Evolutionary conservation across 169 alveolate species (phyloP).

Genomic region (Eimeria brunetti): DNA sequence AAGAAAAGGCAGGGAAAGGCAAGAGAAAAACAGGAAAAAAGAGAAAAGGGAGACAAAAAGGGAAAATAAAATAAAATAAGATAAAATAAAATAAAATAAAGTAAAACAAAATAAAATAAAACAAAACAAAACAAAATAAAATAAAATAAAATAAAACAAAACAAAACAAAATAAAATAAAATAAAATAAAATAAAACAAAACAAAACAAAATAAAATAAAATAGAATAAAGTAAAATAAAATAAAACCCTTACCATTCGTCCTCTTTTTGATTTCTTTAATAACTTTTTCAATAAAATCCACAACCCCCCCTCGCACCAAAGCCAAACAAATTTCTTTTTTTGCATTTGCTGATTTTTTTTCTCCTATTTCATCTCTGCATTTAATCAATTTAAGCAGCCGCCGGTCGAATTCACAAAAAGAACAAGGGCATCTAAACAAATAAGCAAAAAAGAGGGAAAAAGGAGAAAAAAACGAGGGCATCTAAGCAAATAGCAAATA

Average conservation of each 20-base stretch:
- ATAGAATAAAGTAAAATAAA: no score
- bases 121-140: not conserved
- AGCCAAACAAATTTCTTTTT: constrained; percentile 29
- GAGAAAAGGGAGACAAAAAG: not conserved
- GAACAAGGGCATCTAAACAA: constrained; percentile 80
- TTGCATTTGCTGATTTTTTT: constrained; percentile 36
- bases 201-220: no score
- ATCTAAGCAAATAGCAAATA: no score
- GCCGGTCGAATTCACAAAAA: constrained; percentile 77
- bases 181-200: not conserved
- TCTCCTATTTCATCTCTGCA: constrained; percentile 80
- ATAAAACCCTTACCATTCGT: not conserved
- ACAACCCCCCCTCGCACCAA: constrained; percentile 67
- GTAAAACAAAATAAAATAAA: no score
- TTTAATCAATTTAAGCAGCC: constrained; percentile 22
- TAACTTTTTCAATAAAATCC: not conserved
- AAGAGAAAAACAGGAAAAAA: no score
- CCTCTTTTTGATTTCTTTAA: not conserved
- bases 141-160: not conserved
- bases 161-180: no score
- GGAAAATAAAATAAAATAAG: not conserved
- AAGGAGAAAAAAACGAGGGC: not conserved
- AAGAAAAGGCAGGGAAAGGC: not conserved
- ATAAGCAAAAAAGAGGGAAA: not conserved
- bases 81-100: no score